A percentile compares a stretch with the other conserved stretches of the same genome.
Conservation (phyloP, 805 yeast species). For the Metschnikowia corniflorae region DNA sequence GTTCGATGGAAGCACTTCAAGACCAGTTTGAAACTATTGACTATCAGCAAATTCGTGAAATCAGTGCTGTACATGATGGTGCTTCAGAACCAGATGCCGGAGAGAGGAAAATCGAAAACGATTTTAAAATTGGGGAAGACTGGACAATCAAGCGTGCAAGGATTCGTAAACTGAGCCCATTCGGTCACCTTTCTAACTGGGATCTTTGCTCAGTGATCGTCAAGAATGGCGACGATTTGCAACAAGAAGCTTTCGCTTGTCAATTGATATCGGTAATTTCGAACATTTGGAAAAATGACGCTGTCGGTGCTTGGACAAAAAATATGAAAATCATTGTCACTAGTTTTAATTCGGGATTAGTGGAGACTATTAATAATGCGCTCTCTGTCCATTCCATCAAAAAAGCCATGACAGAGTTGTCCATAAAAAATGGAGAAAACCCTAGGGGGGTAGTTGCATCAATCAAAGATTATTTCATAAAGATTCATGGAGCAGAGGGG, state of each 20-base stretch:
- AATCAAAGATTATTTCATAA: constrained; percentile 71
- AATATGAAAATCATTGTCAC: constrained; percentile 90
- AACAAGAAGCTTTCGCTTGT: constrained; percentile 97
- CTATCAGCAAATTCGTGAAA: constrained; percentile 42
- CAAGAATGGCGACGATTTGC: constrained; percentile 91
- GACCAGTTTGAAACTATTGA: constrained; percentile 39
- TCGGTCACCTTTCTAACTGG: constrained; percentile 89
- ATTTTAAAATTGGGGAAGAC: constrained; percentile 89
- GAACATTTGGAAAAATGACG: constrained; percentile 70
- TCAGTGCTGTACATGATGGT: no score
- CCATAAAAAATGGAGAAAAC: constrained; percentile 63
- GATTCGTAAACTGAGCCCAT: constrained; percentile 72
- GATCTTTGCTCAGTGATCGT: constrained; percentile 93
- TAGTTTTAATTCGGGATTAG: constrained; percentile 85
- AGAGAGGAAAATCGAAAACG: constrained; percentile 88
- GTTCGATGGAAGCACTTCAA: constrained; percentile 36
- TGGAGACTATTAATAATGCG: constrained; percentile 94
- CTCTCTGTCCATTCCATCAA: constrained; percentile 91
- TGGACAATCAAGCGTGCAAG: constrained; percentile 83
- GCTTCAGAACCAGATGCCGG: constrained; percentile 55
- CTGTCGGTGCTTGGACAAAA: constrained; percentile 84
- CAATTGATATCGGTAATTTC: constrained; percentile 88
- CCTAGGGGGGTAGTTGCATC: constrained; percentile 64
- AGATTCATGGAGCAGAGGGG: constrained; percentile 66
- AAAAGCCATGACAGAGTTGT: constrained; percentile 78